Conservation (phyloP, 2,329 filamentous ascomycete species). For the Alternaria sp. region DNA sequence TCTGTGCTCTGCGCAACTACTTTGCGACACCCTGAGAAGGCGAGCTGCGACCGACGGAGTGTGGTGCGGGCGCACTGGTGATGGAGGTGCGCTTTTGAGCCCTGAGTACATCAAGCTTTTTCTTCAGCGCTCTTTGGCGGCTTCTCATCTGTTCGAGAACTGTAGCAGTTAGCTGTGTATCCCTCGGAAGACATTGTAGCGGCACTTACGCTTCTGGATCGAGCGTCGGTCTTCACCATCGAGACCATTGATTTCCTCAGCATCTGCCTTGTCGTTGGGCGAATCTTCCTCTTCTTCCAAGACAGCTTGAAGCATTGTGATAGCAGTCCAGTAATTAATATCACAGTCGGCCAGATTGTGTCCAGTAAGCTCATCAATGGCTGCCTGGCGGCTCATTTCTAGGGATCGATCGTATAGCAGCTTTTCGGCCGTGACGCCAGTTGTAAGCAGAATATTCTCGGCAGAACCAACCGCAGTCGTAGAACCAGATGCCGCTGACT, state of each 20-base stretch:
- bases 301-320: slow-evolving; percentile 94
- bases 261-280: slow-evolving; percentile 56
- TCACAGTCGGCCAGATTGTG: slow-evolving; percentile 89
- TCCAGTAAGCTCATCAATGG: slow-evolving; percentile 94
- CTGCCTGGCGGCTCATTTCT: slow-evolving; percentile 94
- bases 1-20: slow-evolving; percentile 5
- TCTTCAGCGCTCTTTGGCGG: slow-evolving; percentile 55
- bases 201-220: slow-evolving; percentile 73
- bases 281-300: slow-evolving; percentile 79
- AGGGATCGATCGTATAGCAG: slow-evolving; percentile 97
- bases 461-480: slow-evolving; percentile 69
- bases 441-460: slow-evolving; percentile 83
- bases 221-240: slow-evolving; percentile 77
- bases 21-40: slow-evolving; percentile 39
- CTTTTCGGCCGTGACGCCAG: slow-evolving; percentile 92
- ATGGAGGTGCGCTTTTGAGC: slow-evolving; percentile 49
- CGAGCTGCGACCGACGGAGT: slow-evolving; percentile 43
- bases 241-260: slow-evolving; percentile 63
- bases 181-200: neutral
- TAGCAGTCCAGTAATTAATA: slow-evolving; percentile 90
- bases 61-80: slow-evolving; percentile 41
- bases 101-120: slow-evolving; percentile 56
- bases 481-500: slow-evolving; percentile 67
- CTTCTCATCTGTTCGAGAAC: slow-evolving; percentile 58
- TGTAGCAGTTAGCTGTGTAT: slow-evolving; percentile 40